These are phyloP conservation scores for Cadophora malorum DNA, from an alignment of 2,329 filamentous ascomycete species.

Conservation along the genomic window DNA sequence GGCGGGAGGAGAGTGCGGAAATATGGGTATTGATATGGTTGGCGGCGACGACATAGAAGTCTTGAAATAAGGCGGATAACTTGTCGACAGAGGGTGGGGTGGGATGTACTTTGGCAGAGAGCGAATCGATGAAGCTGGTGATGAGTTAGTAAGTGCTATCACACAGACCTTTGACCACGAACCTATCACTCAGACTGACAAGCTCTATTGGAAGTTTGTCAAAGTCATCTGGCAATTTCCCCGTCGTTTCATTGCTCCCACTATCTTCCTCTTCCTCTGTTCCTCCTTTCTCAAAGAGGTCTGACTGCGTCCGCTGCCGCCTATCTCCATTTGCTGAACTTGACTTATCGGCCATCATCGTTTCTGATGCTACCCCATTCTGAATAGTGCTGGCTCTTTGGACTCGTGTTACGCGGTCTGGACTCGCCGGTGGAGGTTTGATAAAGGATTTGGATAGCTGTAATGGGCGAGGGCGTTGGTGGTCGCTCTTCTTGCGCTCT, in stretches of 20 bases:
- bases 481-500: constrained; percentile 36
- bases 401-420: constrained; percentile 34
- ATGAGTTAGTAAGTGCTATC: constrained; percentile 30
- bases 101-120: constrained; percentile 85
- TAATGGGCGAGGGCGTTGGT: constrained; percentile 43
- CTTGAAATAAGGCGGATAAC: constrained; percentile 87
- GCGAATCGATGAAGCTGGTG: constrained; percentile 83
- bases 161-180: constrained; percentile 30
- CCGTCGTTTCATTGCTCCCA: constrained; percentile 27
- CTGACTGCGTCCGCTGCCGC: constrained; percentile 36
- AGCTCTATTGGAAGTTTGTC: constrained; percentile 95
- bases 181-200: constrained; percentile 88
- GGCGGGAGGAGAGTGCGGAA: constrained; percentile 74
- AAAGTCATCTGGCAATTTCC: constrained; percentile 58
- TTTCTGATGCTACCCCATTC: constrained; percentile 38
- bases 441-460: constrained; percentile 50
- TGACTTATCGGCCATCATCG: constrained; percentile 31
- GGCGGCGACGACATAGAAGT: constrained; percentile 85
- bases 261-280: constrained; percentile 45
- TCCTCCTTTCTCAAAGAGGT: constrained; percentile 49
- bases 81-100: constrained; percentile 83
- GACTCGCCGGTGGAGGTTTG: constrained; percentile 42
- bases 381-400: constrained; percentile 44
- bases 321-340: constrained; percentile 25
- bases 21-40: constrained; percentile 88